phyloP scores from a whole-genome alignment of 768 basidiomycete species.

The Mycena venus region DNA sequence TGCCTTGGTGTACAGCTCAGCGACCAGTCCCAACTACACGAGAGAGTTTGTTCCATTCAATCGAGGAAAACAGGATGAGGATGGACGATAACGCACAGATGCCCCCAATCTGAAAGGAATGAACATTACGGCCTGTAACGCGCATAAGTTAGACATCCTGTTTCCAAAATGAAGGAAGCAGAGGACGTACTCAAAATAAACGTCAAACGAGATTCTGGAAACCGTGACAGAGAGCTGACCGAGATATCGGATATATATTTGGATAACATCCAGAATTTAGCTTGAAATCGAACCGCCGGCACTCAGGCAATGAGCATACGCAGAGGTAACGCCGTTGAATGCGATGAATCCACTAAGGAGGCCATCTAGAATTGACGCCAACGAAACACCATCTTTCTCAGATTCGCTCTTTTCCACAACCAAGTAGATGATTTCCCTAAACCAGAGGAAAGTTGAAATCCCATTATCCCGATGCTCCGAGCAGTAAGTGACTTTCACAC shows the following conservation, averaged over 20 bases:
- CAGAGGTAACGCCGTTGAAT: too few relatives aligned
- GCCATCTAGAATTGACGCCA: too few relatives aligned
- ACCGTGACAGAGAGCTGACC: background rate
- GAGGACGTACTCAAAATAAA: background rate
- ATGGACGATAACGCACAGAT: background rate
- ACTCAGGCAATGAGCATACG: too few relatives aligned
- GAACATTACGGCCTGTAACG: background rate
- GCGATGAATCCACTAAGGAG: too few relatives aligned
- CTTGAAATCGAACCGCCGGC: too few relatives aligned
- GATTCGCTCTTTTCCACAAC: too few relatives aligned
- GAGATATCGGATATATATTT: conserved; percentile 14
- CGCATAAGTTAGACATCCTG: background rate
- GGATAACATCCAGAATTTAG: too few relatives aligned
- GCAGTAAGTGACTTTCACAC: too few relatives aligned
- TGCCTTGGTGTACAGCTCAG: background rate
- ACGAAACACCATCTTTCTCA: too few relatives aligned
- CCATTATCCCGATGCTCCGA: too few relatives aligned
- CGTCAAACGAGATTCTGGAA: background rate
- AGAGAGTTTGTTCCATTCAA: background rate
- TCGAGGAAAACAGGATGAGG: background rate
- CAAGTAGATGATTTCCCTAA: too few relatives aligned
- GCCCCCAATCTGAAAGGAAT: background rate
- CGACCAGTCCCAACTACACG: background rate
- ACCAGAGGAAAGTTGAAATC: too few relatives aligned
- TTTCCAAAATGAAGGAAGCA: background rate